Evolutionary conservation across 2,329 filamentous ascomycete genomes (phyloP), one percentile per base, ranked within the genome.

Genomic region (Fusarium incarnatum): DNA sequence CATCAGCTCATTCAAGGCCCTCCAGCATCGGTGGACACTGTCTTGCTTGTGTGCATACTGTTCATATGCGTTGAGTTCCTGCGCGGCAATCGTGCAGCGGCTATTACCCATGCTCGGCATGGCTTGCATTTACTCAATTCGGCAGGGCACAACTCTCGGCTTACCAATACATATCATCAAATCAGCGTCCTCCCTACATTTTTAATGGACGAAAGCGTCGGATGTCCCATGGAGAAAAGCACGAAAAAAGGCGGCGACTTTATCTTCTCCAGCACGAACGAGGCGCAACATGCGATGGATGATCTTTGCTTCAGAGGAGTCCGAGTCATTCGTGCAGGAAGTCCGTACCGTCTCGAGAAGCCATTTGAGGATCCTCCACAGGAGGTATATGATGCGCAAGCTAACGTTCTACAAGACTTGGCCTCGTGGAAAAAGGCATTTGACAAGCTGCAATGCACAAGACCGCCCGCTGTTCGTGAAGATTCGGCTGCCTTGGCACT

Each of bases 31-130:
- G 73, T 80, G 18, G 78, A 81, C 32, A 70, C 78, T 0, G 78
- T 83, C 5, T 68, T 84, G 5, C 60, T 83, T 0, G 77, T 81
- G 0, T 84, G 82, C 59, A 63, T 83, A 4, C 70, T 84, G 18
- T 84, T 84, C 60, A 76, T 81, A 37, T 84, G 81, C 64, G 80
- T 84, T 56, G 82, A 84, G 64, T 79, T 82, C 58, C 71, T 84
- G 2, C 78, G 79, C 1, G 81, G 78, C 11, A 77, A 83, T 68
- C 72, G 71, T 20, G 67, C 75, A 8, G 73, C 76, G 6, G 82
- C 81, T 1, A 75, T 79, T 7, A 73, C 74, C 11, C 82, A 84
- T 57, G 78, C 77, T 7, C 75, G 75, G 1, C 81, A 83, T 56
- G 82, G 82, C 12, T 75, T 82, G 18, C 66, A 67, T 18, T 76